A percentile compares a stretch with the other conserved stretches of the same genome.
Conservation (phyloP, 306 rosid genomes). For the Sophora flavescens region DNA sequence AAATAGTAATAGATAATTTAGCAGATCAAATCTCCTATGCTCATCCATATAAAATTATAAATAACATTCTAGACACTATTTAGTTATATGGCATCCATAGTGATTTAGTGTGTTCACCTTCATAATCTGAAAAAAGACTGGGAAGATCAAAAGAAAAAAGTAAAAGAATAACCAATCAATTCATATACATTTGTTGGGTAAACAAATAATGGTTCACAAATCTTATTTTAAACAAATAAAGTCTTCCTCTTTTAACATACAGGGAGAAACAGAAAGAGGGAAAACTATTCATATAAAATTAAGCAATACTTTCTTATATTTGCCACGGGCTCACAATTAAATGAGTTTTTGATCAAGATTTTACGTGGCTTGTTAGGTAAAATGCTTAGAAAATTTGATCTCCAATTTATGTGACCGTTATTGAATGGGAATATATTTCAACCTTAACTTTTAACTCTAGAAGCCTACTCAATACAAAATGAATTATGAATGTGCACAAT, state of each 20-base stretch:
- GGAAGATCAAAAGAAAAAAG: constrained; percentile 20
- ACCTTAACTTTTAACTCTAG: constrained; percentile 7
- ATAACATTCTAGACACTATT: constrained; percentile 1
- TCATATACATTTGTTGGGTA: not conserved
- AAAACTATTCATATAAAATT: constrained; percentile 13
- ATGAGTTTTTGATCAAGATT: constrained; percentile 24
- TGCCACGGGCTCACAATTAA: not conserved
- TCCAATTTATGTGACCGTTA: constrained; percentile 18
- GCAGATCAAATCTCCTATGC: constrained; percentile 30
- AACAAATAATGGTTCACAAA: constrained; percentile 29
- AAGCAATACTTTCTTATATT: constrained; percentile 15
- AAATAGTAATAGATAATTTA: not conserved
- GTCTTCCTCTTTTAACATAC: constrained; percentile 3
- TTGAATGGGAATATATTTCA: constrained; percentile 8
- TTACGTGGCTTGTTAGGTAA: not conserved
- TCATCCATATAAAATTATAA: constrained; percentile 33
- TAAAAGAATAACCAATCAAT: constrained; percentile 10
- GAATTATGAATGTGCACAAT: constrained; percentile 5
- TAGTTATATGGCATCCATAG: constrained; percentile 28
- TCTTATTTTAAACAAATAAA: constrained; percentile 18
- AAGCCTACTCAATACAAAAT: constrained; percentile 29
- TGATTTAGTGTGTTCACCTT: constrained; percentile 22
- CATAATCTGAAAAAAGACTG: constrained; percentile 5
- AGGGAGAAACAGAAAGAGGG: constrained; percentile 9
- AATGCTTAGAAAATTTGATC: constrained; percentile 17